Evolutionary conservation across 192 early-diverging fungal species (phyloP).

Genomic region (Coemansia sp.): DNA sequence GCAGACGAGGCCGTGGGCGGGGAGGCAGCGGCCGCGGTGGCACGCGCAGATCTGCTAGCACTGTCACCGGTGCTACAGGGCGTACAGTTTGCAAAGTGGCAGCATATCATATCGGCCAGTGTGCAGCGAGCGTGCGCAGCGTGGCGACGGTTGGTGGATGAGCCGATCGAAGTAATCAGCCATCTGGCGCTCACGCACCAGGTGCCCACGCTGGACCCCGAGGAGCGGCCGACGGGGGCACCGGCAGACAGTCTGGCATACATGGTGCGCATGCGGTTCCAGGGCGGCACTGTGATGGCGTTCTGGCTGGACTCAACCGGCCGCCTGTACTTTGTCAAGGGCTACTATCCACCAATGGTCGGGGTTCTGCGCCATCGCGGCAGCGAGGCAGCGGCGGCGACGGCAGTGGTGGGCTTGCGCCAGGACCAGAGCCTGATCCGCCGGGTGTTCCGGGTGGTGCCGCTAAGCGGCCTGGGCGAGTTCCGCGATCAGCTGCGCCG

Average conservation of each 20-base stretch:
- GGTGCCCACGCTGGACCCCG: background rate
- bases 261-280: constrained; percentile 38
- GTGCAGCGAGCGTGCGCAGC: constrained; percentile 30
- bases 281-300: constrained; percentile 44
- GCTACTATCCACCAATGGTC: constrained; percentile 30
- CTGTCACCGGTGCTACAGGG: constrained; percentile 39
- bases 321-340: constrained; percentile 32
- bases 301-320: constrained; percentile 26
- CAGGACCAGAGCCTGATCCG: constrained; percentile 30
- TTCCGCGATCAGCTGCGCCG: constrained; percentile 44
- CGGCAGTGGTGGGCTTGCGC: background rate
- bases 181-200: constrained; percentile 32
- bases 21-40: constrained; percentile 4
- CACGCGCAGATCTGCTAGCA: constrained; percentile 23
- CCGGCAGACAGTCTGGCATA: constrained; percentile 6
- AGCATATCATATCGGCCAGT: constrained; percentile 26
- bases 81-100: constrained; percentile 45
- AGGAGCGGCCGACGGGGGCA: background rate
- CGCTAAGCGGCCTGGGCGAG: constrained; percentile 21
- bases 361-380: background rate
- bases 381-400: background rate
- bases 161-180: constrained; percentile 43
- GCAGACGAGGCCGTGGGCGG: background rate
- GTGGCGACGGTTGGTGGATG: constrained; percentile 42
- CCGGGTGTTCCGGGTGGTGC: constrained; percentile 44